These are phyloP conservation scores for Exophiala aquamarina DNA, from an alignment of 2,329 filamentous ascomycete genomes.

Conservation along the genomic window DNA sequence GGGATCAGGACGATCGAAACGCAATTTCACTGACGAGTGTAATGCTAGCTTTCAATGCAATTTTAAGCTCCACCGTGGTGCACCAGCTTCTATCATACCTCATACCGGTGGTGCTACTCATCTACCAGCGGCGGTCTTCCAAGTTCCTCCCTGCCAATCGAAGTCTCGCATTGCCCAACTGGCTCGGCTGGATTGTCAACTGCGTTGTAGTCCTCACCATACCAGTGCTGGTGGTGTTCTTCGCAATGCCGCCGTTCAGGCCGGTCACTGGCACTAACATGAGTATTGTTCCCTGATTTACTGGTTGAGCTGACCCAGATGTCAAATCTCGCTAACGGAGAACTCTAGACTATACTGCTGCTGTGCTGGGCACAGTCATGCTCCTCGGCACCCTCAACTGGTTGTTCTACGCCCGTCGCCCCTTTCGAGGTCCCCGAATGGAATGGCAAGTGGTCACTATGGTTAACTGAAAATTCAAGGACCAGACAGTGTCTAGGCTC, in stretches of 20 bases:
- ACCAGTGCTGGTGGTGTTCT: constrained; percentile 32
- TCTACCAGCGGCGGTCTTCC: constrained; percentile 29
- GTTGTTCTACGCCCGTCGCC: constrained; percentile 24
- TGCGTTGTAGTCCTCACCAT: constrained; percentile 28
- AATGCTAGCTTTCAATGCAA: constrained; percentile 29
- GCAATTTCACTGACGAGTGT: neutral
- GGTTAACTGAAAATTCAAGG: no score
- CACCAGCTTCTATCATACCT: constrained; percentile 27
- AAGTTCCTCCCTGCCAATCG: constrained; percentile 23
- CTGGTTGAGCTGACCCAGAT: constrained; percentile 7
- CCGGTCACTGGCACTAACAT: constrained; percentile 32
- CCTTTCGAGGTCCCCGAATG: constrained; percentile 24
- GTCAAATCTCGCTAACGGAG: constrained; percentile 7
- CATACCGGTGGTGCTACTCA: constrained; percentile 31
- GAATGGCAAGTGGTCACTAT: no score
- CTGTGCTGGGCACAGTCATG: constrained; percentile 24
- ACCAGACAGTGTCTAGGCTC: neutral
- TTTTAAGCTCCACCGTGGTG: constrained; percentile 29
- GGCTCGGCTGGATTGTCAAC: constrained; percentile 32
- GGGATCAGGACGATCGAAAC: neutral
- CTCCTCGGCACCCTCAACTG: constrained; percentile 26
- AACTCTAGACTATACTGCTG: constrained; percentile 24
- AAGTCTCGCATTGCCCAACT: constrained; percentile 5
- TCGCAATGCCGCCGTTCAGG: constrained; percentile 31
- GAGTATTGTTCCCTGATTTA: constrained; percentile 28